Base-by-base conservation (phyloP, 306 rosid species). In the Prosopis cineraria region DNA sequence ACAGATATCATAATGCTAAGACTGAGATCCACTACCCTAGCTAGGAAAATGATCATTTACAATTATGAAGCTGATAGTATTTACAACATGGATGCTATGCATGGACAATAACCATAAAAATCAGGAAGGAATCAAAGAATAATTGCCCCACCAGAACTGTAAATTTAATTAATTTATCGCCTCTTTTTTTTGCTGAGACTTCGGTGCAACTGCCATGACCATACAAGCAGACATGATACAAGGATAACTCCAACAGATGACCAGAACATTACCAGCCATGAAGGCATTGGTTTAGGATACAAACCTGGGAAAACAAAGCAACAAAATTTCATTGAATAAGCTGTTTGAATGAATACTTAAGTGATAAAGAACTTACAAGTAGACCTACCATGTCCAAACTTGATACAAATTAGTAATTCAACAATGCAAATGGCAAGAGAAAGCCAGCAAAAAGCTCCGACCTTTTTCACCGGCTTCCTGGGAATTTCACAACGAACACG, bases 391-490 rank as follows among this genome's bases (percentile, higher is more conserved):
- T 91, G 88, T 81, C 98, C 98, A 81, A 96, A 96, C 81, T 96
- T 96, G 71, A 96, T 91, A 88, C 99, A 93, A 77, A 93, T 96
- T 70, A 96, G 93, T 85, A 96, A 97, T 81, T 96, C 99, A 5
- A 96, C 87, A 20, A 96, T 93, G 86, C 99, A 96, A 74, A 96
- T 96, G 37, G 99, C 99, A 13, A 93, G 86, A 20, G 99, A 96
- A 74, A 96, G 97, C 99, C 99, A 96, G 88, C 98, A 93, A 82
- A 93, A 91, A 29, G 99, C 90, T 66, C 99, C 99, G 45, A 96
- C 99, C 85, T 96, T 96, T 79, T 96, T 96, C 86, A 88, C 93
- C 0, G 97, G 93, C 76, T 85, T 91, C 36, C 99, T 96, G 93
- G 69, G 87, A 82, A 53, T 43, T 40, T 40, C 70, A 68, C 36